Evolutionary conservation across 768 basidiomycete genomes (phyloP), one percentile per base, ranked within the genome.

Genomic region (Dendrothele bispora): DNA sequence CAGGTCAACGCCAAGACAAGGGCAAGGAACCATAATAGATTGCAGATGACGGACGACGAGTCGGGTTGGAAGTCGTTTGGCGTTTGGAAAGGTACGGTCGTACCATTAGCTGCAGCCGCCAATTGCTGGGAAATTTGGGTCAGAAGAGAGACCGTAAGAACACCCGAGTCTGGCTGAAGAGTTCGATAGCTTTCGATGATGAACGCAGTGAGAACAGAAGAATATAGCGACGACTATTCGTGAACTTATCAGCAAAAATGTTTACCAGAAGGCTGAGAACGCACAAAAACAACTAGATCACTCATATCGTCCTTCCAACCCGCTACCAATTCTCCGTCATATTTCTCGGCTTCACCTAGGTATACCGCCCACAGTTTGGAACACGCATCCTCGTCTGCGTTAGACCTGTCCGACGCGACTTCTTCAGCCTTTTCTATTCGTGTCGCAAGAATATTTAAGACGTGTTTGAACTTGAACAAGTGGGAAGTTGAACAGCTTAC

Each of bases 21-120:
- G 51, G 73, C 77, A 37, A 73, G 59, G 54, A 79, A 75, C 73
- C 72, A 78, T 5, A 74, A 55, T 1, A 51, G 52, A 44, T 77
- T 78, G 53, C 67, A 69, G 29, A 74, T 50, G 1, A 68, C 52
- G n/a, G 66, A 56, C 14, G 65, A 65, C 5, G 52, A 51, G 1
- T 61, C 38, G 21, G 66, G 63, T 3, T 45, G 43, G 12, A 64
- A 62, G 2, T 57, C 10, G 5, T 10, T n/a, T n/a, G n/a, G 51
- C 5, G 22, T n/a, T 49, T 52, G 55, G 2, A 53, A 18, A 11
- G 46, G 26, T 43, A 20, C 8, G 39, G 37, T 36, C 34, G 15
- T 18, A 39, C 45, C 3, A 39, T 57, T 51, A n/a, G n/a, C n/a
- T n/a, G n/a, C n/a, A n/a, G n/a, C n/a, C n/a, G n/a, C n/a, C 29